Base-by-base conservation (phyloP, 805 yeast genomes). In the Teunomyces pallodes region DNA sequence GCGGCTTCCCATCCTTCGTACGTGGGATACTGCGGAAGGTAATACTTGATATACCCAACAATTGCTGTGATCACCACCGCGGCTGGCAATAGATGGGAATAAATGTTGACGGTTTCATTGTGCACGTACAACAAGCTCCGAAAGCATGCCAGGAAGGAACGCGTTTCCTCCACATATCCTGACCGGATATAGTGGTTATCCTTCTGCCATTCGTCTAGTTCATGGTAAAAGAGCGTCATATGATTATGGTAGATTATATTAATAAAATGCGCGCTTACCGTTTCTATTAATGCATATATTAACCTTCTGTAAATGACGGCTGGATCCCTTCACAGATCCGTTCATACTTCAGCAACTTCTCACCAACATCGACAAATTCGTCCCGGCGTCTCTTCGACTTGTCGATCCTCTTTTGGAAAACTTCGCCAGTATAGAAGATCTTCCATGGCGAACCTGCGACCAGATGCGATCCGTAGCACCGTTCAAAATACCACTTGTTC, bases 401-500 rank as follows among this genome's bases (percentile, higher is more conserved):
- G 27, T 66, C 64, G 45, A 72, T 66, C 43, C 65, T 64, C 49
- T 67, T 68, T 53, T 68, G 58, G 51, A 68, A 73, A 1, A 70
- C 54, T 26, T 70, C 75, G 0, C 77, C 77, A 2, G 76, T 68
- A 54, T 63, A 73, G 47, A 70, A 73, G 2, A 70, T 55, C 50
- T 69, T 72, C 77, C 77, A 73, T 28, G 61, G 65, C 5, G 75
- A 67, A 4, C 59, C 66, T 0, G 64, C 60, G 8, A 54, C 49
- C 29, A 69, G 65, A 36, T 83, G 60, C 26, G 85, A 83, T 0
- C 96, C 96, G 13, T 76, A 70, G 36, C 96, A 85, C 53, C 99
- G 75, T 60, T 94, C 97, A 66, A 92, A 94, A 62, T 92, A 92
- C 99, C 99, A 94, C 61, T 90, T 90, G 70, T 94, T 94, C 6